Percentiles rank a stretch among this genome's conserved stretches.
These are phyloP conservation scores for Tulasnella sp. DNA, from an alignment of 768 basidiomycete species.

Conservation along the genomic window DNA sequence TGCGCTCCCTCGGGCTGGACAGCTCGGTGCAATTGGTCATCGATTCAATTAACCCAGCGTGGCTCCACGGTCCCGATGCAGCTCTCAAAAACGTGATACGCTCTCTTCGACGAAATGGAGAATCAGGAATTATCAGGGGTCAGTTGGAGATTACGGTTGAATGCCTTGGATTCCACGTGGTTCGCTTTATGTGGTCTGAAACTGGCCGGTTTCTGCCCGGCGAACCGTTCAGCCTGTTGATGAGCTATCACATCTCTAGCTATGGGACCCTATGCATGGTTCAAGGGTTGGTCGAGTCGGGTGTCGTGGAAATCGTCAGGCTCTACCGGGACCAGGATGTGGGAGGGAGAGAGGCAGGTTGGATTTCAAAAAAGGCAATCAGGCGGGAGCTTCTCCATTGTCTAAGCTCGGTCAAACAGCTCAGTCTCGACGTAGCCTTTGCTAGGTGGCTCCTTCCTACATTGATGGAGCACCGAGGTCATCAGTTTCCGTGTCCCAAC, in stretches of 20 bases:
- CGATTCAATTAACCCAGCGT: background rate
- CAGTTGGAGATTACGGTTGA: background rate
- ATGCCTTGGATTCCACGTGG: background rate
- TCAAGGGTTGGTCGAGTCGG: background rate
- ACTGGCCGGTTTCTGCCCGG: background rate
- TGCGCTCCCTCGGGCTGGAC: too few relatives aligned
- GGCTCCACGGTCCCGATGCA: background rate
- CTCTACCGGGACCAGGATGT: background rate
- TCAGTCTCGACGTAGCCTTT: background rate
- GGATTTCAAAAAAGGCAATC: background rate
- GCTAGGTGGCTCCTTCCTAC: background rate
- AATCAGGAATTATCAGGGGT: background rate
- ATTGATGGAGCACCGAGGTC: background rate
- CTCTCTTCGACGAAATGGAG: background rate
- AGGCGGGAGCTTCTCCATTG: background rate
- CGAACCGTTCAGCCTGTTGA: background rate
- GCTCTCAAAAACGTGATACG: background rate
- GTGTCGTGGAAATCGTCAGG: background rate
- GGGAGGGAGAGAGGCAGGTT: background rate
- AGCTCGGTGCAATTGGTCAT: too few relatives aligned
- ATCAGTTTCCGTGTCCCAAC: background rate
- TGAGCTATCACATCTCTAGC: background rate
- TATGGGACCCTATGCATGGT: background rate
- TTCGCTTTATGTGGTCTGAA: background rate
- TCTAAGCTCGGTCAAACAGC: background rate